Conservation (phyloP, 257 asterid species). For the Solanum neorickii region DNA sequence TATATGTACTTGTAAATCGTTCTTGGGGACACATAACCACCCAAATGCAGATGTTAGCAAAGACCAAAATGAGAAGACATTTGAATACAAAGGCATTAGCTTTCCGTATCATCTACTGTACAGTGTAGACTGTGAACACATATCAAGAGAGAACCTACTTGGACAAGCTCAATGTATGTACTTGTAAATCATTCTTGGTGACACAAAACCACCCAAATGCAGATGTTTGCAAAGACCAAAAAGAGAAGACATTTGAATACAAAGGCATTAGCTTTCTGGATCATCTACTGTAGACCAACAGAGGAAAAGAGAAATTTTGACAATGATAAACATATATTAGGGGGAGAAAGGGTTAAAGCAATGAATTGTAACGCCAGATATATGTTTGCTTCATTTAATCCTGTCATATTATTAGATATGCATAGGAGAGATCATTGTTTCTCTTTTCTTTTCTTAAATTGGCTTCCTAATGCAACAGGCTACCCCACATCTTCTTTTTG, state of each 20-base stretch:
- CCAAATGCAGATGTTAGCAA: neutral
- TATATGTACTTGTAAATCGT: neutral
- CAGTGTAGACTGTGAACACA: too few species aligned
- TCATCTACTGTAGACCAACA: neutral
- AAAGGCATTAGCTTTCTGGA: neutral
- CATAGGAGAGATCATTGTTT: neutral
- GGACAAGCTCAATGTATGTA: neutral
- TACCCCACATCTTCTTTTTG: neutral
- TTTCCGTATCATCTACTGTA: neutral
- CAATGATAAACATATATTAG: neutral
- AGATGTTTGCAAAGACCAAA: neutral
- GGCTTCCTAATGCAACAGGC: neutral
- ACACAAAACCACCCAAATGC: neutral
- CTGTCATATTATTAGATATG: neutral
- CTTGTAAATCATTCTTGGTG: neutral
- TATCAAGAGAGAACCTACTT: neutral
- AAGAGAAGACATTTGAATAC: neutral
- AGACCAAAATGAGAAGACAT: neutral
- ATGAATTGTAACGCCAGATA: neutral
- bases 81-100: neutral
- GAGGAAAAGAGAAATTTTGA: neutral
- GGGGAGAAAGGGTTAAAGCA: neutral
- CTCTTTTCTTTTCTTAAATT: neutral
- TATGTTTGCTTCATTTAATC: neutral
- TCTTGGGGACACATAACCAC: neutral